Evolutionary conservation across 306 rosid species (phyloP).

Genomic region (Bauhinia variegata): DNA sequence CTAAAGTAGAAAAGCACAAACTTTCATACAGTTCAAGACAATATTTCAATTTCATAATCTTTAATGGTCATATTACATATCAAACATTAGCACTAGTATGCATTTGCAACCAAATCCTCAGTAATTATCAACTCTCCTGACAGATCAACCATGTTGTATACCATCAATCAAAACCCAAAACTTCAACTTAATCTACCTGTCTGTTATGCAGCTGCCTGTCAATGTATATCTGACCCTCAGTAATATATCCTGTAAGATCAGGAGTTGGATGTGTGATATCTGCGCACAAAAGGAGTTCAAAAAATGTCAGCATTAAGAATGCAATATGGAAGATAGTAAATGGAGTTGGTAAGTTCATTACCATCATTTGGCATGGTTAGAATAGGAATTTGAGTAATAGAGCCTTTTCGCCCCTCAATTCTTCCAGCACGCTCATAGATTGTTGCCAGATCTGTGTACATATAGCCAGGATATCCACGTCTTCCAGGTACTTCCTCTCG

Average conservation of each 20-base stretch:
- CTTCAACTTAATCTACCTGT: slow-evolving; percentile 59
- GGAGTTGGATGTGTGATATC: slow-evolving; percentile 99
- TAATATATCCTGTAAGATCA: slow-evolving; percentile 98
- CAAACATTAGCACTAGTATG: slow-evolving; percentile 11
- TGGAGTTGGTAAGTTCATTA: slow-evolving; percentile 36
- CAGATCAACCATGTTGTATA: slow-evolving; percentile 2
- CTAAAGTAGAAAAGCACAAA: background rate
- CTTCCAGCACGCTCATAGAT: slow-evolving; percentile 99
- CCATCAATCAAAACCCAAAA: slow-evolving; percentile 31
- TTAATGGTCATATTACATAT: background rate
- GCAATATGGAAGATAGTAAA: slow-evolving; percentile 24
- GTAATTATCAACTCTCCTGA: background rate
- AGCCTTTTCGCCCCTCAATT: slow-evolving; percentile 95
- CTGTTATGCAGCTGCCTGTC: slow-evolving; percentile 95
- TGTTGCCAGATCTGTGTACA: slow-evolving; percentile 99
- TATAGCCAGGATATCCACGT: slow-evolving; percentile 99
- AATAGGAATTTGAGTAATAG: slow-evolving; percentile 97
- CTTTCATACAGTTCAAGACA: slow-evolving; percentile 18
- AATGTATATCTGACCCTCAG: slow-evolving; percentile 97
- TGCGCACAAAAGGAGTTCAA: slow-evolving; percentile 50
- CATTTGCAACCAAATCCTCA: slow-evolving; percentile 20
- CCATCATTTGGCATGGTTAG: slow-evolving; percentile 99
- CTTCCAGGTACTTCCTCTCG: slow-evolving; percentile 99
- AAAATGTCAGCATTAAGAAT: slow-evolving; percentile 28
- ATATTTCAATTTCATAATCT: slow-evolving; percentile 24